A percentile compares a stretch with the other conserved stretches of the same genome.
Conservation (phyloP, 2,329 filamentous ascomycete species). For the Botrytis tulipae region DNA sequence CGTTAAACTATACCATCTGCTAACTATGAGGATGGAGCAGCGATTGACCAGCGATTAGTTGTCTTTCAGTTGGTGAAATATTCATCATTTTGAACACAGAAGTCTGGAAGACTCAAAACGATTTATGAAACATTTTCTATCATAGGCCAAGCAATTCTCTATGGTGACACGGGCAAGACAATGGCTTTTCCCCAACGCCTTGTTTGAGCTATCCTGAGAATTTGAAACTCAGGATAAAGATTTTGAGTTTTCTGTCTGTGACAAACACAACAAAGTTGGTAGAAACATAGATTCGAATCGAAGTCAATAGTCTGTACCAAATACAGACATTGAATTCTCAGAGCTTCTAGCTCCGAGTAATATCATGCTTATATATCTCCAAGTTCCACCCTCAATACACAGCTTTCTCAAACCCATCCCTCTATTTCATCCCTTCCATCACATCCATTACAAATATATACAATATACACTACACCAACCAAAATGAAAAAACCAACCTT, state of each 20-base stretch:
- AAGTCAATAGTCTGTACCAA: neutral
- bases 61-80: neutral
- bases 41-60: neutral
- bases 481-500: neutral
- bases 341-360: neutral
- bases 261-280: neutral
- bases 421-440: neutral
- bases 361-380: neutral
- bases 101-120: neutral
- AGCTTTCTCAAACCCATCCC: too few species aligned
- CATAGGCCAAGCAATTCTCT: neutral
- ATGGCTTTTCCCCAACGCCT: neutral
- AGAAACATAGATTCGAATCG: neutral
- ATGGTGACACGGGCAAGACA: neutral
- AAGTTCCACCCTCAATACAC: neutral
- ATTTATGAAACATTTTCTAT: neutral
- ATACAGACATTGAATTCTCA: neutral
- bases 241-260: neutral
- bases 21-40: neutral
- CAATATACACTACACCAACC: neutral
- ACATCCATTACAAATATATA: neutral
- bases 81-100: neutral
- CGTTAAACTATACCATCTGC: neutral
- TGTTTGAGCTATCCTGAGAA: neutral
- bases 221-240: neutral